Conservation (phyloP, 2,329 filamentous ascomycete genomes). For the Eutypa lata region DNA sequence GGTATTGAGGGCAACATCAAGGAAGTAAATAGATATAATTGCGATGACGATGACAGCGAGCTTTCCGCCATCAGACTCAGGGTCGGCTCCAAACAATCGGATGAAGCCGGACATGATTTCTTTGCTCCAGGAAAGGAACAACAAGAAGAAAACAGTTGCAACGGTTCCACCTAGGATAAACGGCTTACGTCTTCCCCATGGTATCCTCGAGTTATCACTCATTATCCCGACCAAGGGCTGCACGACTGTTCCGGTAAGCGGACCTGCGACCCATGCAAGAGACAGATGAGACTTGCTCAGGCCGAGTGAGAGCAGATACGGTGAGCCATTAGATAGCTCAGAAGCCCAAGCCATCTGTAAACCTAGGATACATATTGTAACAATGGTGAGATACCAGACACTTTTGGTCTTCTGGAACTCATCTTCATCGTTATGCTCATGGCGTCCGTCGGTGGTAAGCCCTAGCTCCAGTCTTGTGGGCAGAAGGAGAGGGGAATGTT, state of each 20-base stretch:
- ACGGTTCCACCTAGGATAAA: slow-evolving; percentile 72
- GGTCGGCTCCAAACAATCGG: slow-evolving; percentile 66
- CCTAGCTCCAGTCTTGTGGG: slow-evolving; percentile 34
- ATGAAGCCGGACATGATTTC: slow-evolving; percentile 69
- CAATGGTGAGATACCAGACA: slow-evolving; percentile 77
- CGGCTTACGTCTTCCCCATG: slow-evolving; percentile 76
- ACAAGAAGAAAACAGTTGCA: slow-evolving; percentile 64
- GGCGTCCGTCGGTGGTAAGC: slow-evolving; percentile 29
- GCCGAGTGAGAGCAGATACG: slow-evolving; percentile 75
- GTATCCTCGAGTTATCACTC: slow-evolving; percentile 71
- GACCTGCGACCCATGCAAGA: slow-evolving; percentile 81
- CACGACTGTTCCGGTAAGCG: slow-evolving; percentile 73
- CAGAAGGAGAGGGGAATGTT: slow-evolving; percentile 49
- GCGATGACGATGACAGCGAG: slow-evolving; percentile 71
- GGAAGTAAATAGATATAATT: slow-evolving; percentile 80
- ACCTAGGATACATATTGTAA: slow-evolving; percentile 84
- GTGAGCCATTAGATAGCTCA: slow-evolving; percentile 89
- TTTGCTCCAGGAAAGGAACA: slow-evolving; percentile 70
- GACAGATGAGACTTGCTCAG: slow-evolving; percentile 81
- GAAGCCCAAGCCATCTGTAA: slow-evolving; percentile 96
- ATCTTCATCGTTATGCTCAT: slow-evolving; percentile 38
- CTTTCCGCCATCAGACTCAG: slow-evolving; percentile 62
- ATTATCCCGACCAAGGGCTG: slow-evolving; percentile 81
- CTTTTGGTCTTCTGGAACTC: slow-evolving; percentile 69
- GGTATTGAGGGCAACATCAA: slow-evolving; percentile 95